Evolutionary conservation across 345 rosid genomes (phyloP).

Genomic region (Durio zibethinus): DNA sequence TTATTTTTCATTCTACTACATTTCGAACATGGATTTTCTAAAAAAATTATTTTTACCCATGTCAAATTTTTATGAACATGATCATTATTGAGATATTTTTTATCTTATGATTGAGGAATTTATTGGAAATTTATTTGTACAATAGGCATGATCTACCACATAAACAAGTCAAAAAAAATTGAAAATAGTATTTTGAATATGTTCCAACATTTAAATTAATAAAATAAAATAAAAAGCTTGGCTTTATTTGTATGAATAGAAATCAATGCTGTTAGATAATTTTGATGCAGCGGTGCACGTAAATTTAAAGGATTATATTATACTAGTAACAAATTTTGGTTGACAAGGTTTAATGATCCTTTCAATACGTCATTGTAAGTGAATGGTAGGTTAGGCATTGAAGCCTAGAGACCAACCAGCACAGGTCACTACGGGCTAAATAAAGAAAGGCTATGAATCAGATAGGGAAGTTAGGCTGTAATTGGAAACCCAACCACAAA

Average conservation of each 20-base stretch:
- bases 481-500: not conserved
- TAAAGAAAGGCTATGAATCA: not conserved
- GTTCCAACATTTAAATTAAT: too few relatives aligned
- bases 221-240: too few relatives aligned
- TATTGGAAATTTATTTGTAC: too few relatives aligned
- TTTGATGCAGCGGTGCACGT: not conserved
- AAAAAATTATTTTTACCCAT: too few relatives aligned
- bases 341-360: not conserved
- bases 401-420: not conserved
- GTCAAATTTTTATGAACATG: too few relatives aligned
- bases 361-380: not conserved
- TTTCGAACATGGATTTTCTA: too few relatives aligned
- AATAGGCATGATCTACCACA: too few relatives aligned
- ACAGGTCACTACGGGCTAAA: not conserved
- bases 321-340: not conserved
- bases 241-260: not conserved
- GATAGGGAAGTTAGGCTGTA: not conserved
- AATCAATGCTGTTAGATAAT: not conserved
- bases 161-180: too few relatives aligned
- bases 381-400: not conserved
- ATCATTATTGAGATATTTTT: too few relatives aligned
- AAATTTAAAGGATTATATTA: not conserved
- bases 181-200: too few relatives aligned
- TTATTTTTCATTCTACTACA: too few relatives aligned
- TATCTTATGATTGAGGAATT: too few relatives aligned